These are phyloP conservation scores for Parietaria judaica DNA, from an alignment of 306 rosid species.

Conservation along the genomic window DNA sequence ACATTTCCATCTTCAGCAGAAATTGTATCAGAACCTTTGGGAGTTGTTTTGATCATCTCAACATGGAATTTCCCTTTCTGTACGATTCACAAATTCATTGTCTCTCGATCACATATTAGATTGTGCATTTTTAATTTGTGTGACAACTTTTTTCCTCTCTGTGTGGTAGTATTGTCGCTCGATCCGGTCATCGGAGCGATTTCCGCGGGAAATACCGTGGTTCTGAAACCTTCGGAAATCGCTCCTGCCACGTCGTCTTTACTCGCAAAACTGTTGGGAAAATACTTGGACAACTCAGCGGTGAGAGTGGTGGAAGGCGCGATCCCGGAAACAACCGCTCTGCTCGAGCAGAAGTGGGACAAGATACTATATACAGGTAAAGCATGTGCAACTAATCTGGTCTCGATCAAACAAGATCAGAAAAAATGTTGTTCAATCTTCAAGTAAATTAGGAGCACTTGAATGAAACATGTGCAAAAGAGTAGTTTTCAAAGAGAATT, in stretches of 20 bases:
- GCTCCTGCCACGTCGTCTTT: conserved; percentile 61
- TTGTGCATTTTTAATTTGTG: background rate
- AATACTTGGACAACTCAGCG: conserved; percentile 55
- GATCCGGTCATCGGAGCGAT: conserved; percentile 88
- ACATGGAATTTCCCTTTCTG: conserved; percentile 87
- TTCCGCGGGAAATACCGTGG: conserved; percentile 67
- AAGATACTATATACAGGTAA: conserved; percentile 78
- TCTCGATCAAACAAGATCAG: background rate
- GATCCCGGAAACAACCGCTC: conserved; percentile 63
- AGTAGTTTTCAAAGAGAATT: background rate
- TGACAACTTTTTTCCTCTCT: background rate
- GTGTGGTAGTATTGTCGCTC: conserved; percentile 48
- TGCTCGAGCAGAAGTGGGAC: conserved; percentile 79
- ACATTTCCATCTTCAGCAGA: conserved; percentile 78
- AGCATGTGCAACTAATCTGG: no score
- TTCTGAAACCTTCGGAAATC: conserved; percentile 75
- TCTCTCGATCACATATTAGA: background rate
- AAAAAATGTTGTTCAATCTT: background rate
- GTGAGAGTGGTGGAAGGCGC: conserved; percentile 77
- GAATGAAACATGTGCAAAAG: background rate
- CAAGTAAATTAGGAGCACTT: background rate
- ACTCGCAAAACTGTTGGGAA: conserved; percentile 35
- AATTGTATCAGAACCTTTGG: conserved; percentile 82
- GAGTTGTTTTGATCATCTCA: conserved; percentile 82
- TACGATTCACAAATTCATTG: conserved; percentile 21